A percentile compares a stretch with the other conserved stretches of the same genome.
Evolutionary conservation across 1,139 yeast genomes (phyloP).

Genomic region (Taiozyma sp.): DNA sequence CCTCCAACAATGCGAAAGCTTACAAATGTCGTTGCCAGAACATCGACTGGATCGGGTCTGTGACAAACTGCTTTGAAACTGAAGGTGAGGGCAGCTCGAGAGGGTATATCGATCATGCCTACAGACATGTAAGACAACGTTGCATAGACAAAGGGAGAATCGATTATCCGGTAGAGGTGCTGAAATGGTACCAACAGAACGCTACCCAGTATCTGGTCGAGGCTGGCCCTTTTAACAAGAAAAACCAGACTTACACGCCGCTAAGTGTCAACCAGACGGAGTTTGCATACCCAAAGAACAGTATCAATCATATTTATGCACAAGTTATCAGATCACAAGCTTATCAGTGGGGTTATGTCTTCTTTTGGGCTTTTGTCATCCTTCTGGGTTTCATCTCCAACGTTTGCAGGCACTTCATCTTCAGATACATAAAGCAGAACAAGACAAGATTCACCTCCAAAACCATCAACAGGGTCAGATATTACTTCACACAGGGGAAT

Average conservation of each 20-base stretch:
- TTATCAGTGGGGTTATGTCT: constrained; percentile 36
- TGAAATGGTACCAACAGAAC: constrained; percentile 27
- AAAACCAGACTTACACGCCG: constrained; percentile 24
- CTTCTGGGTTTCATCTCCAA: constrained; percentile 26
- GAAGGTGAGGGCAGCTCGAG: constrained; percentile 22
- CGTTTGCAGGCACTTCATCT: constrained; percentile 16
- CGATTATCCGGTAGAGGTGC: constrained; percentile 27
- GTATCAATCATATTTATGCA: constrained; percentile 28
- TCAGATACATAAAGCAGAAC: constrained; percentile 11
- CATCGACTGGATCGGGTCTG: constrained; percentile 35
- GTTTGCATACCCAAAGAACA: constrained; percentile 26
- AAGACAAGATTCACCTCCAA: constrained; percentile 10
- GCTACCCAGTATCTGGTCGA: constrained; percentile 27
- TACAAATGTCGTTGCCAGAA: constrained; percentile 34
- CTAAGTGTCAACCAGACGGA: constrained; percentile 26
- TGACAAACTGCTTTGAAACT: constrained; percentile 31
- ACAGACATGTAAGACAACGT: constrained; percentile 29
- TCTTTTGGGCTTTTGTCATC: constrained; percentile 33
- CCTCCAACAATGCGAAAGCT: constrained; percentile 27
- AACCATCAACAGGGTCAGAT: constrained; percentile 13
- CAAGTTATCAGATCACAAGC: constrained; percentile 31
- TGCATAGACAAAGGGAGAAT: constrained; percentile 29
- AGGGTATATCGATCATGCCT: constrained; percentile 29
- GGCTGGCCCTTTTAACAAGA: constrained; percentile 19
- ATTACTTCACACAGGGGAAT: constrained; percentile 32